phyloP scores from a whole-genome alignment of 768 basidiomycete species.

The Calocybe gangraenosa region DNA sequence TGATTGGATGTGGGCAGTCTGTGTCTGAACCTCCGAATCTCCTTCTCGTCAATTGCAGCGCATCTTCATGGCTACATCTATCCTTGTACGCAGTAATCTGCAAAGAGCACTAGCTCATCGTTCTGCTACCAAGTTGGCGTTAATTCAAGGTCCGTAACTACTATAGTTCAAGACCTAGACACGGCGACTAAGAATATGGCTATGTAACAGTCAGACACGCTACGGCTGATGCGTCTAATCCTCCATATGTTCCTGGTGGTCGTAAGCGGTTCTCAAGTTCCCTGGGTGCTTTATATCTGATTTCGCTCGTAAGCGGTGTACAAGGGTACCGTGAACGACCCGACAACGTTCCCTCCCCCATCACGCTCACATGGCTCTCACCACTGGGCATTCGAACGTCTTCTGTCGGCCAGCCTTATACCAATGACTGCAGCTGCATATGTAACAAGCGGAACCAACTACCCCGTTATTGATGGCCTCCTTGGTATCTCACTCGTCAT shows the following conservation, averaged over 20 bases:
- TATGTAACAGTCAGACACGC: constrained; percentile 37
- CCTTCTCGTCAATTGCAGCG: constrained; percentile 14
- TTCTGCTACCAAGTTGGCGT: constrained; percentile 32
- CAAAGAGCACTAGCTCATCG: constrained; percentile 40
- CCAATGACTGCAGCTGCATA: constrained; percentile 88
- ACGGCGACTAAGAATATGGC: constrained; percentile 7
- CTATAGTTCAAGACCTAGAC: background rate
- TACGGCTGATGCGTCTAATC: constrained; percentile 24
- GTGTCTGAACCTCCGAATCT: constrained; percentile 3
- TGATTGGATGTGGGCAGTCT: constrained; percentile 10
- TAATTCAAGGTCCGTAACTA: constrained; percentile 34
- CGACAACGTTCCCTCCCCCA: constrained; percentile 82
- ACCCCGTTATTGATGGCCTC: constrained; percentile 88
- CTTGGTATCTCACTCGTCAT: constrained; percentile 85
- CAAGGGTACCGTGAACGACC: constrained; percentile 93
- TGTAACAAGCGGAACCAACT: constrained; percentile 65
- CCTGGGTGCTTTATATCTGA: background rate
- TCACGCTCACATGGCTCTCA: constrained; percentile 84
- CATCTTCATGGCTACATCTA: constrained; percentile 45
- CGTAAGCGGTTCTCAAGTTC: constrained; percentile 39
- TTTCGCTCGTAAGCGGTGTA: constrained; percentile 56
- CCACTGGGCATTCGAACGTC: constrained; percentile 91
- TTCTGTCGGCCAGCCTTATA: constrained; percentile 82
- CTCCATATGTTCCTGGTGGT: constrained; percentile 61
- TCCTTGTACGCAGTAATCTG: constrained; percentile 45